Evolutionary conservation across 441 rosid genomes (phyloP).

Genomic region (Hura crepitans): DNA sequence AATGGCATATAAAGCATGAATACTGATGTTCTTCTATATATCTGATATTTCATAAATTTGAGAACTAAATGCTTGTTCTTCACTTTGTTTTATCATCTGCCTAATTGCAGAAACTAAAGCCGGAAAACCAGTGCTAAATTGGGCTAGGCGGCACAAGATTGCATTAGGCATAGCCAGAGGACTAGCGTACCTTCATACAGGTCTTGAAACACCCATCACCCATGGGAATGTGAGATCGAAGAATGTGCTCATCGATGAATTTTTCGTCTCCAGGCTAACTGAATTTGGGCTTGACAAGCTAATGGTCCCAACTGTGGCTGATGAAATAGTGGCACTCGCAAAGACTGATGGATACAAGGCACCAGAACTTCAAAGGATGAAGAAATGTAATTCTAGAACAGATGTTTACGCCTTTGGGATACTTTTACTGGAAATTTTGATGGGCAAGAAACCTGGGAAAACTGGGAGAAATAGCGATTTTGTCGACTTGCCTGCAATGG

Average conservation of each 20-base stretch:
- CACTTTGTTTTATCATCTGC: conserved; percentile 9
- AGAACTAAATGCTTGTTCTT: conserved; percentile 4
- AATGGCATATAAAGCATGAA: background rate
- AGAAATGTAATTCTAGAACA: conserved; percentile 89
- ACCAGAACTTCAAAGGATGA: conserved; percentile 92
- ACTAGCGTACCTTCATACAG: conserved; percentile 72
- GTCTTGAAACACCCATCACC: conserved; percentile 71
- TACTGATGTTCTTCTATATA: background rate
- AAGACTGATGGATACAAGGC: conserved; percentile 89
- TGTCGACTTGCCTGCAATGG: conserved; percentile 80
- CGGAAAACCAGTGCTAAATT: conserved; percentile 71
- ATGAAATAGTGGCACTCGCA: conserved; percentile 86
- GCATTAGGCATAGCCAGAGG: conserved; percentile 88
- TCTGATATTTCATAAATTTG: background rate
- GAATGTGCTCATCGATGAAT: conserved; percentile 89
- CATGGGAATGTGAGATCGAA: conserved; percentile 86
- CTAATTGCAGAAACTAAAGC: conserved; percentile 56
- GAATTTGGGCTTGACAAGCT: conserved; percentile 91
- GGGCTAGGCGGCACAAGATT: conserved; percentile 95
- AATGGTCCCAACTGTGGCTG: conserved; percentile 83
- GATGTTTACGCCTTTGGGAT: conserved; percentile 94
- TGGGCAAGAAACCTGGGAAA: conserved; percentile 87
- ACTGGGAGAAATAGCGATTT: conserved; percentile 54
- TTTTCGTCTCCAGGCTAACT: conserved; percentile 70
- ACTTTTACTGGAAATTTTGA: conserved; percentile 76